phyloP scores from a whole-genome alignment of 768 basidiomycete genomes.

The Suillus luteus region DNA sequence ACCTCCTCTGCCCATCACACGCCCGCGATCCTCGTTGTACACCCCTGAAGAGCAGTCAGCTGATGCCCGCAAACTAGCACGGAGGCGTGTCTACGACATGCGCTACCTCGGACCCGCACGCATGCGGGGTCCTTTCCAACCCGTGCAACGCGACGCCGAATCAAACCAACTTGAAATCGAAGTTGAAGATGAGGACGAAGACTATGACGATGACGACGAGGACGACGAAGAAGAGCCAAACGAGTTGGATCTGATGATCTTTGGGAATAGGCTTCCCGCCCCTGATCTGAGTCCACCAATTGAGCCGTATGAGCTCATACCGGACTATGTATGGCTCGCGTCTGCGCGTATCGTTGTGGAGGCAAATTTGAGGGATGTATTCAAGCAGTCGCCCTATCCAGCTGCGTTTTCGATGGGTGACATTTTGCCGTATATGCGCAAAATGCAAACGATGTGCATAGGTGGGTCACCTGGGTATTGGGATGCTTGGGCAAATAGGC shows the following conservation, averaged over 20 bases:
- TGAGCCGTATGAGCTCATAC: constrained; percentile 35
- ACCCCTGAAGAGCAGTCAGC: constrained; percentile 18
- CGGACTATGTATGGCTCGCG: constrained; percentile 55
- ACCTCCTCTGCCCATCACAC: neutral
- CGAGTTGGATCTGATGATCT: constrained; percentile 8
- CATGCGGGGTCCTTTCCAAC: constrained; percentile 31
- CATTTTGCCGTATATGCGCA: constrained; percentile 31
- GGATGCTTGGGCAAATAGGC: constrained; percentile 26
- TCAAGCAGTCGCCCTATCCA: constrained; percentile 16
- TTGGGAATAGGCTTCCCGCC: constrained; percentile 17
- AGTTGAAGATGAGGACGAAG: constrained; percentile 26
- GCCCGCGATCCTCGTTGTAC: neutral
- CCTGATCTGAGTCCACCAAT: constrained; percentile 21
- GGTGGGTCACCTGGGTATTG: constrained; percentile 46
- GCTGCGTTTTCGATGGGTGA: constrained; percentile 13
- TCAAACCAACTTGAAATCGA: neutral
- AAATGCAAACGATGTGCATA: constrained; percentile 41
- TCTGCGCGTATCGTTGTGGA: constrained; percentile 54
- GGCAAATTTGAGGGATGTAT: constrained; percentile 47
- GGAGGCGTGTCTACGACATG: constrained; percentile 35
- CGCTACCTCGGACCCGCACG: constrained; percentile 30
- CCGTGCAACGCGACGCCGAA: constrained; percentile 15
- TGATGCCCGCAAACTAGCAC: constrained; percentile 31
- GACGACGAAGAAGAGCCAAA: constrained; percentile 14
- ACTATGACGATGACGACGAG: constrained; percentile 15